Evolutionary conservation across 345 rosid species (phyloP).

Genomic region (Acer campestre): DNA sequence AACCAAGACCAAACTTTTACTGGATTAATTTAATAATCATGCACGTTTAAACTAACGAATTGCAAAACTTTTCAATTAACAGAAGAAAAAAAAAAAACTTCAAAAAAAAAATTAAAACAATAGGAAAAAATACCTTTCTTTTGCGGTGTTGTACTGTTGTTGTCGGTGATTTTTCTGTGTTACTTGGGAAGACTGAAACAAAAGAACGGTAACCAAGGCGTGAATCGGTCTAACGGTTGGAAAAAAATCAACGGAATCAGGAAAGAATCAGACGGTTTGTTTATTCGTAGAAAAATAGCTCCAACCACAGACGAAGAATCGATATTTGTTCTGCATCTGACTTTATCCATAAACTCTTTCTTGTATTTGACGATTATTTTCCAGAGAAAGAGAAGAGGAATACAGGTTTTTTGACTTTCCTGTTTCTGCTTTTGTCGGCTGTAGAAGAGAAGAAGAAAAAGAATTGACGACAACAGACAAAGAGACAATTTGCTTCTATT

Average conservation of each 20-base stretch:
- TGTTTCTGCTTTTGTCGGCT: not conserved
- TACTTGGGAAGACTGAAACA: conserved; percentile 16
- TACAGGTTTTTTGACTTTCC: not conserved
- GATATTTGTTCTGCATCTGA: conserved; percentile 7
- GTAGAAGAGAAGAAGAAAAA: not conserved
- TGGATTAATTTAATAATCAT: not conserved
- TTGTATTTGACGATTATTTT: not conserved
- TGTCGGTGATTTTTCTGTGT: not conserved
- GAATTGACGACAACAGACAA: no score
- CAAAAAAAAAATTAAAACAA: not conserved
- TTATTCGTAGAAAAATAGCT: not conserved
- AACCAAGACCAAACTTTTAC: not conserved
- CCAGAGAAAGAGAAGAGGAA: not conserved
- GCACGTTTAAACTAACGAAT: not conserved
- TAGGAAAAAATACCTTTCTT: not conserved
- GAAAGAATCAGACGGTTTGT: conserved; percentile 8
- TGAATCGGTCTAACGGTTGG: conserved; percentile 9
- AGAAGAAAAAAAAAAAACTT: not conserved
- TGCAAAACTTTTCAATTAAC: not conserved
- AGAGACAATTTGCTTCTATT: no score
- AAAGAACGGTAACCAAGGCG: conserved; percentile 20
- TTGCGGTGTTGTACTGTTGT: no score
- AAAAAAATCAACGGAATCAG: conserved; percentile 3
- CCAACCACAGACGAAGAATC: not conserved
- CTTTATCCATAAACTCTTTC: conserved; percentile 18